Evolutionary conservation across 768 basidiomycete genomes (phyloP), one percentile per base, ranked within the genome.

Genomic region (Phaffia tasmanica): DNA sequence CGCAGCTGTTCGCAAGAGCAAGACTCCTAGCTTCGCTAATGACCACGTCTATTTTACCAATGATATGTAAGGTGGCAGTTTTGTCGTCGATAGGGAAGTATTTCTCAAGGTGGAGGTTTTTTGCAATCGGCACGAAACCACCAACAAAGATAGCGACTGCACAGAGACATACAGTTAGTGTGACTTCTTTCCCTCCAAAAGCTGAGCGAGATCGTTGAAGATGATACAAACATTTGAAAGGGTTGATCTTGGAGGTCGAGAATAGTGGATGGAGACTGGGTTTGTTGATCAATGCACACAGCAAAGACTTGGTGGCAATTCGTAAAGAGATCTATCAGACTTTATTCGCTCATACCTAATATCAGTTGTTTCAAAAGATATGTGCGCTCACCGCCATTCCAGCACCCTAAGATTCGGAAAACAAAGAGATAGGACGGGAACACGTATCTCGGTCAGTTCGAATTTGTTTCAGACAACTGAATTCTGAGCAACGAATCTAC

Each of bases 11-110:
- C 19, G 87, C 75, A 6, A 90, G 76, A 19, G 75, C 73, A 67
- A 79, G 79, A 0, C 87, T 83, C 42, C 88, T 81, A 63, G 53
- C 62, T 72, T 88, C 87, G 73, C 81, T 74, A 15, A 92, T 86
- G 27, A 93, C 81, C 15, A 87, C 81, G 70, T 92, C 89, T 49
- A 79, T 87, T 70, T 77, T 80, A n/a, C 89, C 89, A 9, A 89
- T 75, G 19, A 91, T 79, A 73, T 90, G 88, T 25, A 93, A 76
- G 0, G 87, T 88, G 3, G 83, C 86, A 11, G 89, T 91, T 25
- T 79, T 75, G 72, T 83, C 85, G 25, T 78, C 79, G 11, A 78
- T 73, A 48, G 64, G 64, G 63, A 57, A 68, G 70, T 84, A 84
- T 59, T 81, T 77, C 49, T 84, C 73, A 29, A 83, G 79, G 64